Evolutionary conservation across 2,329 filamentous ascomycete genomes (phyloP).

Genomic region (Phoma herbarum): DNA sequence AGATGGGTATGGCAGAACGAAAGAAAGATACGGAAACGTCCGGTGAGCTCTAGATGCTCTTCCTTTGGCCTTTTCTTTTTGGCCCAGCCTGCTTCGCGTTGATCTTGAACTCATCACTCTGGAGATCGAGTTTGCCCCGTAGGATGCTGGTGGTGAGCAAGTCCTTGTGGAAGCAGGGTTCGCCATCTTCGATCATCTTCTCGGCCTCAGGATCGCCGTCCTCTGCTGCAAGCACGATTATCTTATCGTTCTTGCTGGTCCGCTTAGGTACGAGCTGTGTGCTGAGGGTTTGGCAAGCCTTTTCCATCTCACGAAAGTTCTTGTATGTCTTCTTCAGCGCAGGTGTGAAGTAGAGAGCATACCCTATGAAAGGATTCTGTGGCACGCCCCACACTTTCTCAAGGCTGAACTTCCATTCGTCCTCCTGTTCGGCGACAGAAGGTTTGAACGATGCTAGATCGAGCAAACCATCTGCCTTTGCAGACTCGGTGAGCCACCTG

Average conservation of each 20-base stretch:
- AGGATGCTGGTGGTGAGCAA: conserved; percentile 56
- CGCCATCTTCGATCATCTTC: conserved; percentile 43
- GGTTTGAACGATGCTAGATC: conserved; percentile 48
- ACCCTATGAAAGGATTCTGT: conserved; percentile 57
- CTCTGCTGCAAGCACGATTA: conserved; percentile 52
- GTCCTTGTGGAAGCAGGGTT: conserved; percentile 54
- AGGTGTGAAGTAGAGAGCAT: conserved; percentile 60
- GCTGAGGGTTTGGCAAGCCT: conserved; percentile 51
- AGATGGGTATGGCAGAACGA: not conserved
- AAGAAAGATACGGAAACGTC: not conserved
- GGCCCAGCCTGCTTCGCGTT: conserved; percentile 7
- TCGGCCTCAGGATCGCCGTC: conserved; percentile 50
- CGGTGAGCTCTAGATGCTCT: conserved; percentile 18
- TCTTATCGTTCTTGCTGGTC: conserved; percentile 31
- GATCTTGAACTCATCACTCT: conserved; percentile 53
- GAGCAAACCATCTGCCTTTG: conserved; percentile 48
- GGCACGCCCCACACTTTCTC: conserved; percentile 44
- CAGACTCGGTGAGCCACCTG: conserved; percentile 55
- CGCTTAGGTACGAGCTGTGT: conserved; percentile 45
- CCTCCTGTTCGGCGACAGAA: conserved; percentile 43
- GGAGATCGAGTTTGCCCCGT: conserved; percentile 52
- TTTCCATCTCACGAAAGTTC: conserved; percentile 51
- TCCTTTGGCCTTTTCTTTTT: conserved; percentile 30
- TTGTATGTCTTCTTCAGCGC: conserved; percentile 45
- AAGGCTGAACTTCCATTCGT: conserved; percentile 52